phyloP scores from a whole-genome alignment of 257 asterid species.

The Ajuga chamaepitys region DNA sequence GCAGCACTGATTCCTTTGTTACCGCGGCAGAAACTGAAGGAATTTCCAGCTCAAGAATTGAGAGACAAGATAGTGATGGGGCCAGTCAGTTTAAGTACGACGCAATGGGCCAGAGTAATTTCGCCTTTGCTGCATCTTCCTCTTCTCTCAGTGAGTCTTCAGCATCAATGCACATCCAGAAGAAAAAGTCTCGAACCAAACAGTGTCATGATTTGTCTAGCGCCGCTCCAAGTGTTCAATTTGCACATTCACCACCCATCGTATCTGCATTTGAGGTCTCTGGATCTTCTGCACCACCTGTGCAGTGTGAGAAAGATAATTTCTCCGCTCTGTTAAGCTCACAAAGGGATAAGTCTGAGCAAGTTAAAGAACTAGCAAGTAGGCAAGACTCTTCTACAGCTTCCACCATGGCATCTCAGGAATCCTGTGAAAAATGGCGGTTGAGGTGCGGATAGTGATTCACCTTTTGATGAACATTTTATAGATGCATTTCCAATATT shows the following conservation, averaged over 20 bases:
- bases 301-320: slow-evolving; percentile 36
- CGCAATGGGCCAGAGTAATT: slow-evolving; percentile 42
- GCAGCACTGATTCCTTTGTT: slow-evolving; percentile 55
- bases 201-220: slow-evolving; percentile 34
- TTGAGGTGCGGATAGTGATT: slow-evolving; percentile 46
- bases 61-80: slow-evolving; percentile 57
- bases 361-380: slow-evolving; percentile 34
- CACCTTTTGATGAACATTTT: neutral
- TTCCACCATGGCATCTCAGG: slow-evolving; percentile 65
- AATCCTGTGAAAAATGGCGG: slow-evolving; percentile 95
- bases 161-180: slow-evolving; percentile 35
- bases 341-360: slow-evolving; percentile 28
- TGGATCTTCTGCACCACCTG: slow-evolving; percentile 42
- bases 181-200: slow-evolving; percentile 54
- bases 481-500: neutral
- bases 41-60: slow-evolving; percentile 37
- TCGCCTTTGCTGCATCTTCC: slow-evolving; percentile 69
- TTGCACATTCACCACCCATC: slow-evolving; percentile 33
- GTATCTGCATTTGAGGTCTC: slow-evolving; percentile 41
- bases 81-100: slow-evolving; percentile 32
- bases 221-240: slow-evolving; percentile 33
- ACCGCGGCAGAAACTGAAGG: slow-evolving; percentile 66
- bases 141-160: slow-evolving; percentile 42
- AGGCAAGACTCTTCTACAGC: slow-evolving; percentile 33
- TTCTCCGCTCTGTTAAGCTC: slow-evolving; percentile 29